Evolutionary conservation across 495 filamentous ascomycete genomes (phyloP).

Genomic region (Penicillium ucsense): DNA sequence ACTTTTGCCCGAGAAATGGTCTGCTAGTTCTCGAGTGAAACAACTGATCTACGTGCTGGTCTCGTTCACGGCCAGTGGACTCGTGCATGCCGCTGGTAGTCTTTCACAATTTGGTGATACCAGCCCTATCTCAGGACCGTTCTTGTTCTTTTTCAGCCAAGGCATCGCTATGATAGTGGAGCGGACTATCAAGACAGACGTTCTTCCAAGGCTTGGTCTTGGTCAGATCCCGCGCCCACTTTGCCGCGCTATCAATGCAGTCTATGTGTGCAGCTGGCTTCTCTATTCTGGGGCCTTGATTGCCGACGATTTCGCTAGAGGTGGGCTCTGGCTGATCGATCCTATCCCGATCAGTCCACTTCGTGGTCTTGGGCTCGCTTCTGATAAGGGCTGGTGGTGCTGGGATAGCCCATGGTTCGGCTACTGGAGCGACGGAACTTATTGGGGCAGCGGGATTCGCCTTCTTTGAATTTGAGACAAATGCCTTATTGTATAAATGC

Average conservation of each 20-base stretch:
- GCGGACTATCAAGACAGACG: conserved; percentile 13
- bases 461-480: conserved; percentile 7
- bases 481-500: neutral
- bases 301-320: conserved; percentile 51
- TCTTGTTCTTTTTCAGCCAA: conserved; percentile 49
- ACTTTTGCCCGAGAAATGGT: conserved; percentile 16
- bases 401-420: conserved; percentile 43
- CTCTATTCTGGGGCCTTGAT: conserved; percentile 42
- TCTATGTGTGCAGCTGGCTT: conserved; percentile 48
- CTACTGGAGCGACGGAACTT: conserved; percentile 42
- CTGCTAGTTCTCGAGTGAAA: conserved; percentile 8
- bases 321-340: conserved; percentile 57
- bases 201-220: conserved; percentile 19
- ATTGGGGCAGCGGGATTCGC: conserved; percentile 56
- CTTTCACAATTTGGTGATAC: conserved; percentile 41
- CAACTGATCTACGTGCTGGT: conserved; percentile 26
- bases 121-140: conserved; percentile 28
- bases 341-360: conserved; percentile 56
- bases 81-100: conserved; percentile 50
- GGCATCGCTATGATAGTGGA: conserved; percentile 47
- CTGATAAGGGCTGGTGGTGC: conserved; percentile 46
- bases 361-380: conserved; percentile 41
- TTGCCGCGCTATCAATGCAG: conserved; percentile 39
- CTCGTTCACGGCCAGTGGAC: conserved; percentile 50
- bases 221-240: conserved; percentile 23